Evolutionary conservation across 371 early-diverging fungal genomes (phyloP), one percentile per base, ranked within the genome.

Genomic region (Lichtheimia corymbifera): DNA sequence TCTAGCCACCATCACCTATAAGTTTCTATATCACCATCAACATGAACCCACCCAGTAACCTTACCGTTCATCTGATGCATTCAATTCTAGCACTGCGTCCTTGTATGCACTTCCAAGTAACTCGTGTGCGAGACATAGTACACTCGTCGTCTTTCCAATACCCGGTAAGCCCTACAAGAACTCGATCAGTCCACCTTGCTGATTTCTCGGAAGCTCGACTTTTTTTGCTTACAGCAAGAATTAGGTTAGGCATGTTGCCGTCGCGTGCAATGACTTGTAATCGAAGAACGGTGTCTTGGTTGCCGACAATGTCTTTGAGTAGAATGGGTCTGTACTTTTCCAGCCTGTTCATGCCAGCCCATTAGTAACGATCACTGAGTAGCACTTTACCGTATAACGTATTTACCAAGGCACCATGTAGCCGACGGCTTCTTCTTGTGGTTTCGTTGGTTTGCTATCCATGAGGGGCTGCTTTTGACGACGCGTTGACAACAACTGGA

Each of bases 61-160:
- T 35, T 83, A 93, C 93, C 97, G 83, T 62, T 99, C 99, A 72
- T 99, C 99, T 1, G 97, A 97, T 12, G 99, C 99, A 73, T 99
- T 99, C 55, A 99, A 76, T 74, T 99, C 98, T 50, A 97, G 71
- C 5, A 96, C 91, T 7, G 90, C 92, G 55, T 98, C 96, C 71
- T 95, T 95, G 71, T 86, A 90, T 5, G 87, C 77, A n/a, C 84
- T 65, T 1, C 94, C 94, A 4, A 97, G 83, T 53, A 96, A 78
- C 64, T 90, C 93, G 65, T 86, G 86, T 14, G 96, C 98, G 49
- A 99, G 80, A 59, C 97, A 96, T 30, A 93, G 75, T 45, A 98
- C 93, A 70, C 93, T 92, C 1, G 99, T 99, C 0, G 99, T 99
- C 76, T 99, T 99, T 62, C 99, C 99, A 58, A 98, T 99, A 64